Percentiles rank a stretch among this genome's conserved stretches.
Evolutionary conservation across 2,329 filamentous ascomycete genomes (phyloP).

Genomic region (Colletotrichum spinosum): DNA sequence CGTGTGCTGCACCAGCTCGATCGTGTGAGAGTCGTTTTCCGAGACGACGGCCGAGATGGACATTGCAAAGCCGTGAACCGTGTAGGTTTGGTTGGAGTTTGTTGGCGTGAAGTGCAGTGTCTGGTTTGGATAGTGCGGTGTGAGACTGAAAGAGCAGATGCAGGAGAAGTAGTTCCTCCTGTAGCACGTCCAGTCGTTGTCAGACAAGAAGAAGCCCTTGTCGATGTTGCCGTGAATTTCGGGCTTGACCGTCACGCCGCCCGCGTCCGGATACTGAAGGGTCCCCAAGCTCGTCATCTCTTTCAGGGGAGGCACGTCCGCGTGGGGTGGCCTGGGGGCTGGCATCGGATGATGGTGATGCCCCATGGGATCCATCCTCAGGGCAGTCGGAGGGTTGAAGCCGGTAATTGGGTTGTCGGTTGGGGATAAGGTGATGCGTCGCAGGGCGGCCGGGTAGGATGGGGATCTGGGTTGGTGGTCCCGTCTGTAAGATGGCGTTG

Average conservation of each 20-base stretch:
- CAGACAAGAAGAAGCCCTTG: conserved; percentile 87
- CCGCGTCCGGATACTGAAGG: conserved; percentile 69
- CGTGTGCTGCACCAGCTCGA: conserved; percentile 90
- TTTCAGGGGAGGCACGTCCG: conserved; percentile 65
- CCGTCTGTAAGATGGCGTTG: conserved; percentile 63
- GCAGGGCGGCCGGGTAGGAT: conserved; percentile 58
- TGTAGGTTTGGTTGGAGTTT: conserved; percentile 67
- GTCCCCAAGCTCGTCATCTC: conserved; percentile 65
- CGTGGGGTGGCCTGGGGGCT: conserved; percentile 48
- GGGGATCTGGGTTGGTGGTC: conserved; percentile 65
- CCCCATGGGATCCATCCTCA: conserved; percentile 41
- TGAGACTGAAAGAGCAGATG: conserved; percentile 80
- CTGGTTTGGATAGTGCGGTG: conserved; percentile 64
- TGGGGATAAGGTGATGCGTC: conserved; percentile 66
- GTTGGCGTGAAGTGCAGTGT: conserved; percentile 63
- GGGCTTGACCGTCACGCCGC: conserved; percentile 67
- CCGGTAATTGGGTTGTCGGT: conserved; percentile 57
- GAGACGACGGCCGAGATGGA: conserved; percentile 87
- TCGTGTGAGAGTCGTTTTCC: conserved; percentile 78
- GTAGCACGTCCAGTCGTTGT: conserved; percentile 92
- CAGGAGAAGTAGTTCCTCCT: conserved; percentile 92
- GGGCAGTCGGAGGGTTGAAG: conserved; percentile 26
- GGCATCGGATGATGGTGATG: conserved; percentile 44
- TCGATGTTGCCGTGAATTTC: conserved; percentile 85
- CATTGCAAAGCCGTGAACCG: conserved; percentile 82